Conservation (phyloP, 2,329 filamentous ascomycete species). For the Epicoccum sorghinum region DNA sequence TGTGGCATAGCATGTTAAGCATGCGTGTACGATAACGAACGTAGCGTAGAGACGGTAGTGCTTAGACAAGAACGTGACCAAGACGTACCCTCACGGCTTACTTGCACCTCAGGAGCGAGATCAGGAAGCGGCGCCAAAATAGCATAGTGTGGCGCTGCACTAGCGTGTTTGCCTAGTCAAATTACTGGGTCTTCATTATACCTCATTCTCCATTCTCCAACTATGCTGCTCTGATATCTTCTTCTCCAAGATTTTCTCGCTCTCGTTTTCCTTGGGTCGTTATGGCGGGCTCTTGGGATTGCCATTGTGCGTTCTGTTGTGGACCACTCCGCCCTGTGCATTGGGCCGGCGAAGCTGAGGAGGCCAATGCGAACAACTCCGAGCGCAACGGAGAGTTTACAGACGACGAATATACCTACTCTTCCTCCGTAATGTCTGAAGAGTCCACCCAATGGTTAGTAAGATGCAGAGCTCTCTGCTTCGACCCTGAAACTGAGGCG, state of each 20-base stretch:
- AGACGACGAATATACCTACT: not conserved
- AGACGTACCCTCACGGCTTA: too few relatives aligned
- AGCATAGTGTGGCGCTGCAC: not conserved
- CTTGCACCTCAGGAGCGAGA: too few relatives aligned
- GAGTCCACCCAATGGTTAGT: conserved; percentile 24
- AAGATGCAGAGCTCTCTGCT: conserved; percentile 18
- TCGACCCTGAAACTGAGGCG: conserved; percentile 18
- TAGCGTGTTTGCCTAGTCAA: not conserved
- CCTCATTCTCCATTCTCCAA: not conserved
- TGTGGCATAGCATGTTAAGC: too few relatives aligned
- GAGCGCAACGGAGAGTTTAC: too few relatives aligned
- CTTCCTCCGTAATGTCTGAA: not conserved
- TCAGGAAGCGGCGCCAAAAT: not conserved
- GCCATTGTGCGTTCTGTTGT: conserved; percentile 28
- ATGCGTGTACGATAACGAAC: too few relatives aligned
- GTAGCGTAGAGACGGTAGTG: too few relatives aligned
- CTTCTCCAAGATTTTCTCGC: not conserved
- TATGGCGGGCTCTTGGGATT: conserved; percentile 25
- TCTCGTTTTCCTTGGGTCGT: not conserved
- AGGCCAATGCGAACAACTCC: not conserved
- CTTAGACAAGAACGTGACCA: too few relatives aligned
- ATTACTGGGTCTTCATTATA: not conserved
- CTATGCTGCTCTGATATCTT: not conserved
- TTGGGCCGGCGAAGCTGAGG: conserved; percentile 1
- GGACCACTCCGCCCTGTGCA: conserved; percentile 4